Evolutionary conservation across 371 early-diverging fungal species (phyloP), one percentile per base, ranked within the genome.

Genomic region (Phascolomyces articulosus): DNA sequence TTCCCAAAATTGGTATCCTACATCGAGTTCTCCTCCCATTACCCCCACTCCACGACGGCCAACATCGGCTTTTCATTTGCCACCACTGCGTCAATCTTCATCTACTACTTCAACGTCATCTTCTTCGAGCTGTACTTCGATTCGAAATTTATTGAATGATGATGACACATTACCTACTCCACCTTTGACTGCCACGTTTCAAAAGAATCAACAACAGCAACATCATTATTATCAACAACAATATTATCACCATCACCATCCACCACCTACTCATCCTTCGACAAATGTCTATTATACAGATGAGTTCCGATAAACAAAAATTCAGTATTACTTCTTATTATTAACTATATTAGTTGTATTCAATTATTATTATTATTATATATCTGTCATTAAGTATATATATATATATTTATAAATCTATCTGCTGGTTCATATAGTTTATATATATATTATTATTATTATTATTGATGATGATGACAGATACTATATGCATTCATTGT

Each of bases 81-180:
- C 67, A 40, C 65, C 65, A 16, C 60, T 65, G 40, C 40, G 40
- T 10, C 48, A 62, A 49, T 62, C 62, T 40, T 62, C 67, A 23
- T 67, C 67, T 18, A 55, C 66, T 24, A 72, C 72, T 6, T 64
- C 72, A n/a, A 48, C 71, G 38, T 73, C 73, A 21, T 70, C 71
- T 24, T 55, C 70, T 15, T 67, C 68, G 6, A 73, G 70, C 40
- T 58, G 70, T 8, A 64, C 73, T 11, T 65, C 77, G 2, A 76
- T 76, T 44, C 73, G 71, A 47, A 71, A 68, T 18, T 60, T 76
- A 44, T 65, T 76, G 23, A 76, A 76, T 61, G 67, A 69, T 23
- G 67, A 65, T 21, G 72, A 66, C 38, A 57, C 53, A 15, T 34
- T 57, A 21, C 57, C 58, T 20, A 64, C 64, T 1, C 64, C 64